Conservation (phyloP, 768 basidiomycete species). For the Cystobasidiopsis lactophilus region DNA sequence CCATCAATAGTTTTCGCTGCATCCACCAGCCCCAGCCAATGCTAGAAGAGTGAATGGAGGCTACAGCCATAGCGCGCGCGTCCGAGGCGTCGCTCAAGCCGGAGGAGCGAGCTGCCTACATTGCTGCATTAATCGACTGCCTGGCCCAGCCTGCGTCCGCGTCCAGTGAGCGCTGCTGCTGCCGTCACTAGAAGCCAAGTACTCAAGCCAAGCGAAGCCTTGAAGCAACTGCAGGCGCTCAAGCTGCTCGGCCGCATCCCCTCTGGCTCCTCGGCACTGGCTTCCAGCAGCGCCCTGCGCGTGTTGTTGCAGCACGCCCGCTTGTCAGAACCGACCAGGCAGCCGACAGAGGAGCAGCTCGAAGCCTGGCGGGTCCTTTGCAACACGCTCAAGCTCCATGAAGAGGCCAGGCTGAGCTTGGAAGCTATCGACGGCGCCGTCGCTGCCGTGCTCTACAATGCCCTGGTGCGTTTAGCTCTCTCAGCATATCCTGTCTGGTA, state of each 20-base stretch:
- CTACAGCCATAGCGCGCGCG: no score
- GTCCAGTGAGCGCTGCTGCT: no score
- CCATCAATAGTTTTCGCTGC: no score
- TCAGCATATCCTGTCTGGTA: constrained; percentile 6
- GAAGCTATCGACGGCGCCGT: constrained; percentile 6
- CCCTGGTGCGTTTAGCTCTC: background rate
- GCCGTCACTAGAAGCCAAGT: no score
- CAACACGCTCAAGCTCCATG: constrained; percentile 16
- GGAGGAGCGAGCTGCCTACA: no score
- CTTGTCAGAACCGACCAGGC: background rate
- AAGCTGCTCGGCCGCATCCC: background rate
- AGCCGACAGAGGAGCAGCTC: background rate
- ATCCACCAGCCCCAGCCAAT: no score
- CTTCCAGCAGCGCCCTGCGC: background rate
- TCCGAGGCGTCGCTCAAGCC: no score
- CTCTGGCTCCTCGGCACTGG: background rate
- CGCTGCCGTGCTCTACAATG: constrained; percentile 6
- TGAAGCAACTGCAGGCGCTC: background rate
- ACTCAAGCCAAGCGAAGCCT: no score
- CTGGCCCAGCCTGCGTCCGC: no score
- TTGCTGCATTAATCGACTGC: no score
- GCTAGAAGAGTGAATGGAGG: no score
- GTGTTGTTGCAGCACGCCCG: background rate
- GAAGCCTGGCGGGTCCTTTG: constrained; percentile 7
- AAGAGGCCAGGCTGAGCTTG: background rate